phyloP scores from a whole-genome alignment of 2,329 filamentous ascomycete genomes.

The Bipolaris bicolor region DNA sequence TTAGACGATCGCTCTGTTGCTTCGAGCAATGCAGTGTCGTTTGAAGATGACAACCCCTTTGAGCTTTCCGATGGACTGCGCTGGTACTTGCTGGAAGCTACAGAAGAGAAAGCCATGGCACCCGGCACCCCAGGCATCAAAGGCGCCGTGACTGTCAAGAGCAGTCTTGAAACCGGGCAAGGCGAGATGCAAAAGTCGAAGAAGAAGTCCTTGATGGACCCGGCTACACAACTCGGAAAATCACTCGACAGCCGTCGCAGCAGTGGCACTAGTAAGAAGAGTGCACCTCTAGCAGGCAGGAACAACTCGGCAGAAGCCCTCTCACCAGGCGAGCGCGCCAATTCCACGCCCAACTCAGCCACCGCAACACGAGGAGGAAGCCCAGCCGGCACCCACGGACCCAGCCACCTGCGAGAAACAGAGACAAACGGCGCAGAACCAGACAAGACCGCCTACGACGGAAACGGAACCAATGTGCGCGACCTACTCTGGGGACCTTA shows the following conservation, averaged over 20 bases:
- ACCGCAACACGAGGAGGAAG: constrained; percentile 42
- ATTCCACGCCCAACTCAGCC: constrained; percentile 37
- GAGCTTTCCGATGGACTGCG: constrained; percentile 92
- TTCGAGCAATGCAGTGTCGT: constrained; percentile 61
- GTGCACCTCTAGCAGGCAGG: constrained; percentile 54
- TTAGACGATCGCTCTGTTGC: constrained; percentile 54
- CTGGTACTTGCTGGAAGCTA: constrained; percentile 94
- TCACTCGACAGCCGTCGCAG: constrained; percentile 90
- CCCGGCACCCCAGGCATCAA: constrained; percentile 85
- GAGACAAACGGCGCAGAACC: constrained; percentile 30
- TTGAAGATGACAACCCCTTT: constrained; percentile 95
- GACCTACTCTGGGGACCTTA: constrained; percentile 54
- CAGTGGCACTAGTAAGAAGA: constrained; percentile 83
- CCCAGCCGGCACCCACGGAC: constrained; percentile 39
- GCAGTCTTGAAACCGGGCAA: constrained; percentile 83
- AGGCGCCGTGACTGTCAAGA: constrained; percentile 88
- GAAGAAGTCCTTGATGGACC: constrained; percentile 53
- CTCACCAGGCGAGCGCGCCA: constrained; percentile 28
- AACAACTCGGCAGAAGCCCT: constrained; percentile 38
- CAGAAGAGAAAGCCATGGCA: constrained; percentile 86
- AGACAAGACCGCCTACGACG: constrained; percentile 34
- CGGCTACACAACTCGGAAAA: constrained; percentile 67
- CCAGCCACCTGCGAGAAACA: constrained; percentile 44
- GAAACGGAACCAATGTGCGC: constrained; percentile 51
- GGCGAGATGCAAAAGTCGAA: constrained; percentile 64